Percentiles rank a stretch among this genome's conserved stretches.
Evolutionary conservation across 2,329 filamentous ascomycete species (phyloP).

Genomic region (Cladophialophora carrionii): DNA sequence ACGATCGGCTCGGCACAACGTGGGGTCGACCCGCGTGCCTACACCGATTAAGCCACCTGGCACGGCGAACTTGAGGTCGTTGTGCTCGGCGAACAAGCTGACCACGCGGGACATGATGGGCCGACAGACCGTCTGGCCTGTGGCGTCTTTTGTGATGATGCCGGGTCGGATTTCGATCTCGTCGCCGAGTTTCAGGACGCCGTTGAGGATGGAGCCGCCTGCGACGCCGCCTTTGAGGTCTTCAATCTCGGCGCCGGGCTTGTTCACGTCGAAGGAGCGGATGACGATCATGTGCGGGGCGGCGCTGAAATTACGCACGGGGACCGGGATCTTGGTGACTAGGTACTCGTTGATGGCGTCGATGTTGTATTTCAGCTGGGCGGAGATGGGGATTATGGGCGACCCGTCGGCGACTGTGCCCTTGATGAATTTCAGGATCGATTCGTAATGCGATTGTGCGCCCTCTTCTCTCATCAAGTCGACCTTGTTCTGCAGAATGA

Average conservation of each 20-base stretch:
- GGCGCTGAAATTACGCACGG: conserved; percentile 83
- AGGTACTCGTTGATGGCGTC: conserved; percentile 97
- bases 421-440: conserved; percentile 96
- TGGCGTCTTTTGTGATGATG: conserved; percentile 93
- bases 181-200: conserved; percentile 94
- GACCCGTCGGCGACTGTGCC: conserved; percentile 94
- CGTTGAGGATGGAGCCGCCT: conserved; percentile 93
- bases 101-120: conserved; percentile 96
- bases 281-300: conserved; percentile 99
- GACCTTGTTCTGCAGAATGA: conserved; percentile 99
- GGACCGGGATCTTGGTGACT: conserved; percentile 91
- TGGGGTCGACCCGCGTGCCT: conserved; percentile 94
- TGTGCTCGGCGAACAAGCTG: conserved; percentile 94
- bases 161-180: conserved; percentile 99
- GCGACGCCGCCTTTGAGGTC: conserved; percentile 98
- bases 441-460: conserved; percentile 91
- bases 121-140: conserved; percentile 91
- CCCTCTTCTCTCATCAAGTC: conserved; percentile 97
- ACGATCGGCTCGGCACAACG: conserved; percentile 97
- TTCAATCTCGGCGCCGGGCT: conserved; percentile 97
- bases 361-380: conserved; percentile 99
- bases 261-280: conserved; percentile 99
- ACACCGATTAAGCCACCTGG: conserved; percentile 98
- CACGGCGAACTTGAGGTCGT: conserved; percentile 97
- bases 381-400: conserved; percentile 94